Evolutionary conservation across 2,329 filamentous ascomycete genomes (phyloP).

Genomic region (Dothistroma septosporum): DNA sequence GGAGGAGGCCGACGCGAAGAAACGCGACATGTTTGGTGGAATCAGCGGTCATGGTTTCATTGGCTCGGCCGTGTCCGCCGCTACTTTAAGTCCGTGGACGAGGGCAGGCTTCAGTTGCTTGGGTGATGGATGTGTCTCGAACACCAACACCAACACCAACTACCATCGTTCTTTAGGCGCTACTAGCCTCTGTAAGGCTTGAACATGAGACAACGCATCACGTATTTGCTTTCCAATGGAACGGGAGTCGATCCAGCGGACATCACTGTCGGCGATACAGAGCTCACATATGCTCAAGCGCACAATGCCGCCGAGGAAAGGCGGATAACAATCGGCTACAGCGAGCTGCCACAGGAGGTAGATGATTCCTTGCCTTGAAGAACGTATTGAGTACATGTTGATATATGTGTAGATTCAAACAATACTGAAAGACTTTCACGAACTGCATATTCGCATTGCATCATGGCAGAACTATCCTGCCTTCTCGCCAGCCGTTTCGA

Average conservation of each 20-base stretch:
- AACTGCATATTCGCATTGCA: conserved; percentile 79
- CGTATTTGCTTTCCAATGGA: conserved; percentile 64
- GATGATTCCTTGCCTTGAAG: background rate
- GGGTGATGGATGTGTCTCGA: background rate
- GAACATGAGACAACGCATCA: conserved; percentile 71
- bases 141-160: too few relatives aligned
- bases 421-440: conserved; percentile 60
- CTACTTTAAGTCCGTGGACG: background rate
- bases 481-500: conserved; percentile 67
- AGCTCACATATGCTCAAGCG: conserved; percentile 56
- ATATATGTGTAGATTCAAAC: conserved; percentile 49
- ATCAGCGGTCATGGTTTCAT: background rate
- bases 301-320: conserved; percentile 68
- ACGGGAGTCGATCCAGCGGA: conserved; percentile 60
- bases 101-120: background rate
- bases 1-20: background rate
- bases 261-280: conserved; percentile 54
- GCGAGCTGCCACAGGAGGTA: conserved; percentile 69
- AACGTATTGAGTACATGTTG: background rate
- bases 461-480: conserved; percentile 55
- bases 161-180: too few relatives aligned
- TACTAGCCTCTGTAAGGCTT: too few relatives aligned
- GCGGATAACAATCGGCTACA: conserved; percentile 66
- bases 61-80: background rate
- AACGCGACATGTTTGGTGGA: too few relatives aligned